A percentile compares a stretch with the other conserved stretches of the same genome.
phyloP scores from a whole-genome alignment of 257 asterid genomes.

The Gardenia jasminoides region DNA sequence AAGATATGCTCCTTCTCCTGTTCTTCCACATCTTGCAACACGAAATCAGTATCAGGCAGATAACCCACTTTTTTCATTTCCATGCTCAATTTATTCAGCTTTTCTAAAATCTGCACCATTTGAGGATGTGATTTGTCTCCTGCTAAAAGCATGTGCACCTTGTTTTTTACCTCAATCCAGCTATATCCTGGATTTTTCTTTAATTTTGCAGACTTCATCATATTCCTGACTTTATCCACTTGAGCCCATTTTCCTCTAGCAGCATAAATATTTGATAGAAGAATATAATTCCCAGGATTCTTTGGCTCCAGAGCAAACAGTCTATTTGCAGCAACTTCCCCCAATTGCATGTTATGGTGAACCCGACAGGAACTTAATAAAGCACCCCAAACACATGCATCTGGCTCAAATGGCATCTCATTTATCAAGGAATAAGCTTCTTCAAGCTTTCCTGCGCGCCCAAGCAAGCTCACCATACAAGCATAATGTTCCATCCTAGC shows the following conservation, averaged over 20 bases:
- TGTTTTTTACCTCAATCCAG: conserved; percentile 91
- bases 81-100: conserved; percentile 41
- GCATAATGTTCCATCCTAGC: conserved; percentile 81
- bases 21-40: conserved; percentile 90
- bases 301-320: conserved; percentile 73
- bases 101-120: conserved; percentile 60
- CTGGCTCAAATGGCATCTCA: conserved; percentile 79
- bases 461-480: conserved; percentile 78
- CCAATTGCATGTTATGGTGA: conserved; percentile 59
- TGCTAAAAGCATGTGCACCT: conserved; percentile 81
- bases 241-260: conserved; percentile 75
- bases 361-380: conserved; percentile 77
- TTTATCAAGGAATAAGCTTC: conserved; percentile 66
- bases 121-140: conserved; percentile 85
- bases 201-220: conserved; percentile 63
- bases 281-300: conserved; percentile 77
- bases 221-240: conserved; percentile 63
- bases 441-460: conserved; percentile 85
- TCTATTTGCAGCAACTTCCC: conserved; percentile 73
- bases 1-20: conserved; percentile 87
- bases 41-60: conserved; percentile 57
- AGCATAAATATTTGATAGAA: conserved; percentile 85
- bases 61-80: conserved; percentile 83
- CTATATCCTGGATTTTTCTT: conserved; percentile 89
- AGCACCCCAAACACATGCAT: conserved; percentile 95